Base-by-base conservation (phyloP, 176 grass and related monocot genomes). In the Eragrostis nindensis region DNA sequence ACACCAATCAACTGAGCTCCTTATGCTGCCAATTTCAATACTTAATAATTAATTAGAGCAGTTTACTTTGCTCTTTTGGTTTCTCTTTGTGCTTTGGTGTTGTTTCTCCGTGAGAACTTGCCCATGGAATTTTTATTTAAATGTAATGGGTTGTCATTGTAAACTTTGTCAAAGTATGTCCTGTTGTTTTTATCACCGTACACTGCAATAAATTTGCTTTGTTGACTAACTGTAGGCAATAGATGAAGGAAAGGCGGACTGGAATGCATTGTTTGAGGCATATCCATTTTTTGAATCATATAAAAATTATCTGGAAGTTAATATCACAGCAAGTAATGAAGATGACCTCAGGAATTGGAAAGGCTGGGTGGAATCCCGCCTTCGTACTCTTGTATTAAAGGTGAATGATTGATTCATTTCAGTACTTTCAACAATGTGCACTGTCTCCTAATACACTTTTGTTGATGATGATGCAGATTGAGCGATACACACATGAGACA, bases 251-350 rank as follows among this genome's bases (percentile, higher is more conserved):
- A 92, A 82, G 81, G 76, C 87, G 69, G 86, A 81, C 32, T 97
- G 89, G 94, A 76, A 80, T 86, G 73, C 70, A 65, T 82, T 94
- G 25, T 94, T 94, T 0, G 92, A 92, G 83, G 85, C 89, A 52
- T 97, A 92, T 75, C 92, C 89, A 5, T 97, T 97, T 83, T 94
- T 97, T 84, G 94, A 97, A 82, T 83, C 87, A 38, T 97, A 97
- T 67, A 94, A 86, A 73, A 88, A 97, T 71, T 97, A 94, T 85
- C 87, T 94, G 27, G 66, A 94, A 71, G 85, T 97, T 79, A 86
- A 86, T 62, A 89, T 97, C 40, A 82, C 87, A 42, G 92, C 89
- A 22, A 91, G 74, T 87, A 94, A 90, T 80, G 92, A 94, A 89
- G 83, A 86, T 90, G 92, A 97, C 36, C 88, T 97, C 57, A 85